Conservation (phyloP, 768 basidiomycete species). For the Collybia sordida region DNA sequence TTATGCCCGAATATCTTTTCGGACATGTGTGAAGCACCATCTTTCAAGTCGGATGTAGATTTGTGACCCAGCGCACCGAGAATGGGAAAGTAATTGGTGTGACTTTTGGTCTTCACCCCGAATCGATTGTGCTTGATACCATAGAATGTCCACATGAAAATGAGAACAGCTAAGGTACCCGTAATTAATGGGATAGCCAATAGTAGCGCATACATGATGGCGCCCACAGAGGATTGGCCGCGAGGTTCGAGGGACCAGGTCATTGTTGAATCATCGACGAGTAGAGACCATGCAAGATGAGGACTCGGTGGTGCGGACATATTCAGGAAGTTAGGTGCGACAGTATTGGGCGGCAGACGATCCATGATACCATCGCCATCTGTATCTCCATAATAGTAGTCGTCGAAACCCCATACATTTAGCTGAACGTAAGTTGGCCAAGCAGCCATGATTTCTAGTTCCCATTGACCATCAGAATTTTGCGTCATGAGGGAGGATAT, state of each 20-base stretch:
- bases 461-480: slow-evolving; percentile 68
- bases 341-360: slow-evolving; percentile 86
- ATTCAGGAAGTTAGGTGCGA: slow-evolving; percentile 86
- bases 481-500: slow-evolving; percentile 68
- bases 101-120: slow-evolving; percentile 73
- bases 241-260: slow-evolving; percentile 80
- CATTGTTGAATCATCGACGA: slow-evolving; percentile 76
- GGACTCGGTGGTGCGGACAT: slow-evolving; percentile 89
- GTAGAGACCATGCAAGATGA: slow-evolving; percentile 83
- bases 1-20: slow-evolving; percentile 78
- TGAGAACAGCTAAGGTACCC: slow-evolving; percentile 72
- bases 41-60: slow-evolving; percentile 72
- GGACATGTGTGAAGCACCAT: slow-evolving; percentile 49
- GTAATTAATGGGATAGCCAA: slow-evolving; percentile 83
- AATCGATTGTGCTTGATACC: slow-evolving; percentile 93
- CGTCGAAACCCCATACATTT: slow-evolving; percentile 88
- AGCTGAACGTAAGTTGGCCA: slow-evolving; percentile 92
- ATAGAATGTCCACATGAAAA: slow-evolving; percentile 97
- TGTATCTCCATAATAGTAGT: slow-evolving; percentile 90
- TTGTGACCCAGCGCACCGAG: slow-evolving; percentile 64
- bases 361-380: slow-evolving; percentile 89
- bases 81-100: slow-evolving; percentile 87
- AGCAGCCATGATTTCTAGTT: slow-evolving; percentile 82
- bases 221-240: slow-evolving; percentile 77
- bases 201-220: slow-evolving; percentile 85